Conservation (phyloP, 2,329 filamentous ascomycete genomes). For the Davidsoniella eucalypti region DNA sequence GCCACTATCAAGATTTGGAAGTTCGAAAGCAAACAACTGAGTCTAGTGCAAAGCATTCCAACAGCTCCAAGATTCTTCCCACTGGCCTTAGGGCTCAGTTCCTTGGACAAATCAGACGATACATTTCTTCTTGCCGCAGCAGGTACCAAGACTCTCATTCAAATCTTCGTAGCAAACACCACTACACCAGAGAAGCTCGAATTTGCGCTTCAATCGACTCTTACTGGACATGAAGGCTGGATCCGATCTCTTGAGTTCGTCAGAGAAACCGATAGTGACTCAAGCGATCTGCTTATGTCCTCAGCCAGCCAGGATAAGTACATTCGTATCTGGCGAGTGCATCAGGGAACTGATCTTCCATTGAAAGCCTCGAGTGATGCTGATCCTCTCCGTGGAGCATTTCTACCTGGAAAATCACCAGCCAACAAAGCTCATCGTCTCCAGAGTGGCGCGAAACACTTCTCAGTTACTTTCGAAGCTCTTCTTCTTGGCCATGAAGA, state of each 20-base stretch:
- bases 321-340: constrained; percentile 80
- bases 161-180: constrained; percentile 51
- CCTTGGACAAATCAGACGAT: constrained; percentile 34
- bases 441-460: constrained; percentile 41
- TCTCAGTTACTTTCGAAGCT: constrained; percentile 82
- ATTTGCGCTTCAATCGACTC: constrained; percentile 58
- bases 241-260: constrained; percentile 72
- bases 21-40: constrained; percentile 31
- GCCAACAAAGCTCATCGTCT: constrained; percentile 83
- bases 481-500: constrained; percentile 90
- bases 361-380: constrained; percentile 33
- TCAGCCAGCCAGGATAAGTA: constrained; percentile 98
- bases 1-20: constrained; percentile 56
- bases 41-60: constrained; percentile 52
- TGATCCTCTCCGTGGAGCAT: constrained; percentile 40
- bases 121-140: constrained; percentile 62
- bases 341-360: constrained; percentile 49
- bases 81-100: constrained; percentile 53
- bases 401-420: constrained; percentile 52
- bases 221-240: constrained; percentile 90
- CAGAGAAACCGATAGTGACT: constrained; percentile 25
- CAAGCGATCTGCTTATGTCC: constrained; percentile 62
- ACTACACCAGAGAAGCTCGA: constrained; percentile 21
- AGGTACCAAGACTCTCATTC: constrained; percentile 68
- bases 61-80: constrained; percentile 71